Base-by-base conservation (phyloP, 495 filamentous ascomycete species). In the Aspergillus incahuasiensis region DNA sequence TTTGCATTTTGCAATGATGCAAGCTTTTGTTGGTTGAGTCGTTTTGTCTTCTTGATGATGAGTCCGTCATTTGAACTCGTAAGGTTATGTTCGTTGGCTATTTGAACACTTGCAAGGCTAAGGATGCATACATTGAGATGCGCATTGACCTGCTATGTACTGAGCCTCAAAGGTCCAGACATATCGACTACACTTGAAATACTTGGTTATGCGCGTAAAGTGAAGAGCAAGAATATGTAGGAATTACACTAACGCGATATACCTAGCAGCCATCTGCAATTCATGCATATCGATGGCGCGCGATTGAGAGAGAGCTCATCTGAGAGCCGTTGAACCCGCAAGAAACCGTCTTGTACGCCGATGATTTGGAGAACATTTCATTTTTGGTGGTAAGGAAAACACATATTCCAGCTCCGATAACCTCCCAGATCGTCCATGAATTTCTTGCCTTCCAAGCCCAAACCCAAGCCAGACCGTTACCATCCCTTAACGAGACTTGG, bases 401-500 rank as follows among this genome's bases (percentile, higher is more conserved):
- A 61, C 52, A 60, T 55, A 61, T 63, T 63, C 58, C 64, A 67
- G 67, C 60, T 64, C 62, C 58, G 58, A 52, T 63, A 62, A 65
- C 64, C 61, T 60, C 58, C 62, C 62, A 65, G 59, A 59, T 50
- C 59, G 51, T 47, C 54, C 48, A 58, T 48, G 43, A 52, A 40
- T 51, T 53, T 50, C 48, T 54, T 56, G 54, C 49, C 48, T 60
- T 58, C 39, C 48, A 16, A 20, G 13, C 48, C 62, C 58, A 58
- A 63, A 52, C 63, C 60, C 70, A 71, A 65, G 56, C 67, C 65
- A 67, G 56, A 68, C 64, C 63, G 61, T 62, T 43, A 66, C 48
- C 59, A 49, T 49, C 40, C 21, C 67, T 90, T 91, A 98, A 81
- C 92, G 92, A 76, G 80, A 84, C 73, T 87, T 92, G 77, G 90